These are phyloP conservation scores for Suillus lakei DNA, from an alignment of 768 basidiomycete species.

Conservation along the genomic window DNA sequence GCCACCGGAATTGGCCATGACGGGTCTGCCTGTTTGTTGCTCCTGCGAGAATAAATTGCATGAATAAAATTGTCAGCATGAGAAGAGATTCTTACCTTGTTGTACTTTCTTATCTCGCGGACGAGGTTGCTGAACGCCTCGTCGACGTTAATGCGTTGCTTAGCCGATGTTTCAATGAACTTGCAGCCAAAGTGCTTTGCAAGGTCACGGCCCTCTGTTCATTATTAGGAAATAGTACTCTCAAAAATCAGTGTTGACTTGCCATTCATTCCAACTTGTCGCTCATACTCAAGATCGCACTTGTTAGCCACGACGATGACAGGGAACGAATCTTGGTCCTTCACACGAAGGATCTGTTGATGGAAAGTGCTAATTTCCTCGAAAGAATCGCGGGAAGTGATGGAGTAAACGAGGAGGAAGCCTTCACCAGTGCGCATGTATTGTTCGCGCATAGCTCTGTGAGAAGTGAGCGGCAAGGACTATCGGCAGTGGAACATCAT, in stretches of 20 bases:
- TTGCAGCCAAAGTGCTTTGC: slow-evolving; percentile 94
- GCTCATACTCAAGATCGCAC: slow-evolving; percentile 93
- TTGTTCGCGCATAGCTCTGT: slow-evolving; percentile 96
- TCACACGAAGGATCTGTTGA: slow-evolving; percentile 94
- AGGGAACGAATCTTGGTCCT: slow-evolving; percentile 95
- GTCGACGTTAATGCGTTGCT: slow-evolving; percentile 95
- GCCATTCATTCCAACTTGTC: slow-evolving; percentile 97
- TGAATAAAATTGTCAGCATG: neutral
- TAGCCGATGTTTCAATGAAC: slow-evolving; percentile 96
- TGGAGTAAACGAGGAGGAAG: slow-evolving; percentile 96
- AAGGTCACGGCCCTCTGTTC: slow-evolving; percentile 92
- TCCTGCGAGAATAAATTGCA: slow-evolving; percentile 47
- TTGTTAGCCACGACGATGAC: slow-evolving; percentile 99
- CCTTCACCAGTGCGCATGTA: slow-evolving; percentile 99
- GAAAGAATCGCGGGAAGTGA: slow-evolving; percentile 97
- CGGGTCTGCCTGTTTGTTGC: slow-evolving; percentile 77
- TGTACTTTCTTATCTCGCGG: slow-evolving; percentile 91
- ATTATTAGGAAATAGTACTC: slow-evolving; percentile 3
- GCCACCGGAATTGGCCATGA: slow-evolving; percentile 49
- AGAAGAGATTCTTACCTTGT: slow-evolving; percentile 63
- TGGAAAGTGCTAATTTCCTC: slow-evolving; percentile 97
- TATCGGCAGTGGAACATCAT: slow-evolving; percentile 34
- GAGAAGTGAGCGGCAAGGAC: slow-evolving; percentile 12
- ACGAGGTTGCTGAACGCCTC: slow-evolving; percentile 94
- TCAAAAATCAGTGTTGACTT: slow-evolving; percentile 20